Evolutionary conservation across 1,139 yeast genomes (phyloP).

Genomic region (Pichia terricola): DNA sequence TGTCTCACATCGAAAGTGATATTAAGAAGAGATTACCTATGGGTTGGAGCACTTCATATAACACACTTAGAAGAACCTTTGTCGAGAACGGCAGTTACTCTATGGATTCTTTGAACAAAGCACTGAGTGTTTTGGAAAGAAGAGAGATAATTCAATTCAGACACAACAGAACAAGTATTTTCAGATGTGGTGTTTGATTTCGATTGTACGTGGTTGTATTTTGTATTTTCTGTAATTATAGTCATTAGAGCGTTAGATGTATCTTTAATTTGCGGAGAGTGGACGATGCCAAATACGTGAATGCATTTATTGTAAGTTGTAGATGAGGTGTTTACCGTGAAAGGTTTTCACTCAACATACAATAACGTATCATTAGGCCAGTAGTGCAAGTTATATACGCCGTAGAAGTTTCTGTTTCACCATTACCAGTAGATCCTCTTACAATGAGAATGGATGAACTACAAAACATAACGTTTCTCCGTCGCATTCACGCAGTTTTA

Average conservation of each 20-base stretch:
- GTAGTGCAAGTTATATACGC: no score
- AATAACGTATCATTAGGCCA: no score
- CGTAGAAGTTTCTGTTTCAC: no score
- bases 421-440: no score
- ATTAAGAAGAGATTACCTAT: slow-evolving; percentile 86
- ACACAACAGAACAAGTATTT: slow-evolving; percentile 79
- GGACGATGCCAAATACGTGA: no score
- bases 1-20: slow-evolving; percentile 72
- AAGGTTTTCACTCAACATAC: no score
- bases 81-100: slow-evolving; percentile 55
- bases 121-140: slow-evolving; percentile 72
- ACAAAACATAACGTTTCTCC: no score
- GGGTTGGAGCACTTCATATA: slow-evolving; percentile 92
- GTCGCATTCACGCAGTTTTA: no score
- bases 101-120: slow-evolving; percentile 72
- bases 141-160: slow-evolving; percentile 82
- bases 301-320: no score
- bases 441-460: no score
- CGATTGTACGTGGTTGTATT: background rate
- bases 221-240: background rate
- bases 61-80: slow-evolving; percentile 75
- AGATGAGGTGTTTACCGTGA: no score
- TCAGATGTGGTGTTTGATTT: slow-evolving; percentile 52
- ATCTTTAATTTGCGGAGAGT: background rate
- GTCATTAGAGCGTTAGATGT: background rate